Percentiles rank a stretch among this genome's conserved stretches.
These are phyloP conservation scores for Daldinia eschscholtzii DNA, from an alignment of 2,329 filamentous ascomycete genomes.

Conservation along the genomic window DNA sequence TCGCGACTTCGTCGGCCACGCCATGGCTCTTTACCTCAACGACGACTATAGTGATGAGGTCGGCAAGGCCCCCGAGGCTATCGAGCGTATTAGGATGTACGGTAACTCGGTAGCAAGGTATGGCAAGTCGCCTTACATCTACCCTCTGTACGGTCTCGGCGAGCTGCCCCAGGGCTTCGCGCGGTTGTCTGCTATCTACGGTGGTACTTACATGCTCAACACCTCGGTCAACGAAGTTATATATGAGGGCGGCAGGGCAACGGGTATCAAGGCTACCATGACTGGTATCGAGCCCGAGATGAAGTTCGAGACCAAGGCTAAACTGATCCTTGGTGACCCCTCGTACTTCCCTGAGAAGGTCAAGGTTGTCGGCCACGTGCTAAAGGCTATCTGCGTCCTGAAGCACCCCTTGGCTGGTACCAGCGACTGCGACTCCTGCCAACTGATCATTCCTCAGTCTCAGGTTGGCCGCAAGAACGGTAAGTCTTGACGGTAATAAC, in stretches of 20 bases:
- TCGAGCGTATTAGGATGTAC: slow-evolving; percentile 94
- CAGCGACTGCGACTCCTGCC: slow-evolving; percentile 87
- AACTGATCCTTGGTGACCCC: slow-evolving; percentile 95
- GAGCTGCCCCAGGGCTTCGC: slow-evolving; percentile 98
- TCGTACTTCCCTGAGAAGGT: slow-evolving; percentile 96
- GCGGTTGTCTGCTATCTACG: slow-evolving; percentile 96
- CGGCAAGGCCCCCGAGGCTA: slow-evolving; percentile 83
- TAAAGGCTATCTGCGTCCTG: slow-evolving; percentile 97
- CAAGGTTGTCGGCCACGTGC: slow-evolving; percentile 86
- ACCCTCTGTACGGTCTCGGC: slow-evolving; percentile 96
- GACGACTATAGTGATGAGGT: slow-evolving; percentile 84
- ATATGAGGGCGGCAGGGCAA: slow-evolving; percentile 87
- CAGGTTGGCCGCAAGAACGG: slow-evolving; percentile 97
- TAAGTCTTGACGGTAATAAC: slow-evolving; percentile 58
- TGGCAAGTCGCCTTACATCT: slow-evolving; percentile 99
- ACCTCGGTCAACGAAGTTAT: slow-evolving; percentile 90
- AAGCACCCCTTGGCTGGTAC: slow-evolving; percentile 95
- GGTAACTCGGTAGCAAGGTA: slow-evolving; percentile 98
- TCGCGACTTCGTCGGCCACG: slow-evolving; percentile 96
- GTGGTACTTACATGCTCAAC: slow-evolving; percentile 99
- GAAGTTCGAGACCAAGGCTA: slow-evolving; percentile 96
- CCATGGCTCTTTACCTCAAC: slow-evolving; percentile 95
- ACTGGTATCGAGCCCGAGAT: slow-evolving; percentile 84
- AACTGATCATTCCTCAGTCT: slow-evolving; percentile 97
- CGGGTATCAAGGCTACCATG: slow-evolving; percentile 98